A percentile compares a stretch with the other conserved stretches of the same genome.
These are phyloP conservation scores for Fusarium pilosicola DNA, from an alignment of 2,329 filamentous ascomycete species.

Conservation along the genomic window DNA sequence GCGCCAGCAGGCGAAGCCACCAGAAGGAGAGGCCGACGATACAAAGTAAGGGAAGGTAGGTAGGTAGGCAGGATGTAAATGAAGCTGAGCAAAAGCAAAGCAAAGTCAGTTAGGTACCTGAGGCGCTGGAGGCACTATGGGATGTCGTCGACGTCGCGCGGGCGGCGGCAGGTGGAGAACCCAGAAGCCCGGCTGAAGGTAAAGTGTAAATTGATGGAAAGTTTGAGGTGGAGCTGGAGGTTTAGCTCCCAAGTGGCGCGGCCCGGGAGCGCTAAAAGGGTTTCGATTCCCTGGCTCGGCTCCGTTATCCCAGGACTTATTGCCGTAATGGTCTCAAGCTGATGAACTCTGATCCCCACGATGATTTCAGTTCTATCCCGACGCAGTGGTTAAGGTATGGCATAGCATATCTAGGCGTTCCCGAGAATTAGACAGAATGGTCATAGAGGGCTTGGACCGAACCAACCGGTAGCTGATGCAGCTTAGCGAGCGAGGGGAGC, in stretches of 20 bases:
- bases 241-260: slow-evolving; percentile 34
- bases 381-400: slow-evolving; percentile 20
- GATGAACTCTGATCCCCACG: slow-evolving; percentile 11
- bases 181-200: slow-evolving; percentile 37
- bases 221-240: slow-evolving; percentile 18
- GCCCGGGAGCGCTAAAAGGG: slow-evolving; percentile 36
- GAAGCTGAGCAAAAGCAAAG: neutral
- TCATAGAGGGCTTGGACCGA: slow-evolving; percentile 1
- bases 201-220: slow-evolving; percentile 33
- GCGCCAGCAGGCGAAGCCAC: slow-evolving; percentile 29
- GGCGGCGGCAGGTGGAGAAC: slow-evolving; percentile 37
- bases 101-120: neutral
- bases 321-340: slow-evolving; percentile 6
- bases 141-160: slow-evolving; percentile 23
- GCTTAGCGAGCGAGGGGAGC: neutral
- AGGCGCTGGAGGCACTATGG: neutral
- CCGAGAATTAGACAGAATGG: slow-evolving; percentile 2
- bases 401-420: slow-evolving; percentile 3
- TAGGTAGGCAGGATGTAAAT: neutral
- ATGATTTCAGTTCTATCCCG: slow-evolving; percentile 16
- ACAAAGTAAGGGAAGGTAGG: neutral
- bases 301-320: slow-evolving; percentile 12
- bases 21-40: slow-evolving; percentile 32
- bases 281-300: slow-evolving; percentile 20
- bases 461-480: slow-evolving; percentile 10